Evolutionary conservation across 345 rosid genomes (phyloP).

Genomic region (Populus nigra): DNA sequence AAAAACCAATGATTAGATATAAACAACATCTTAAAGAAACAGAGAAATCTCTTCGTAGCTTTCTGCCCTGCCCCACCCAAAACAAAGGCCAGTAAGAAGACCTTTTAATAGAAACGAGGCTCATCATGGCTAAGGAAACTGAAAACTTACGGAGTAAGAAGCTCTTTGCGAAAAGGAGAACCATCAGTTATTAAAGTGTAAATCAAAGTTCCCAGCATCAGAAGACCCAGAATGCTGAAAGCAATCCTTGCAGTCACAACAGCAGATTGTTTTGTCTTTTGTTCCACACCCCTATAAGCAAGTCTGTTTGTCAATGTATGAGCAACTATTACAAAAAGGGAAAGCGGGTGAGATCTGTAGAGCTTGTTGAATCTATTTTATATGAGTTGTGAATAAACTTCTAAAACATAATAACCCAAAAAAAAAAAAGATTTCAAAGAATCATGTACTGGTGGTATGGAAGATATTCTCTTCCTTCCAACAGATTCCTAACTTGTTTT

Average conservation of each 20-base stretch:
- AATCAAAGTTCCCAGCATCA: constrained; percentile 71
- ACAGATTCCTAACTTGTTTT: not conserved
- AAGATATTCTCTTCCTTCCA: not conserved
- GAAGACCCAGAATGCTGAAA: constrained; percentile 59
- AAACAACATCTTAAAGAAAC: not conserved
- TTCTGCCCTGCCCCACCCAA: not conserved
- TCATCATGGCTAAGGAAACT: not conserved
- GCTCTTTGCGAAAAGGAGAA: constrained; percentile 82
- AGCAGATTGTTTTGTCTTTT: constrained; percentile 41
- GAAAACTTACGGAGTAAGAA: constrained; percentile 68
- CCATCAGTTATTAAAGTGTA: constrained; percentile 70
- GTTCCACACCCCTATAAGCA: constrained; percentile 44
- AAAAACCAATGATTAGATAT: not conserved
- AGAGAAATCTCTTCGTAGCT: not conserved
- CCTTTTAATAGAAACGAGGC: not conserved
- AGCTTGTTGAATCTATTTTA: not conserved
- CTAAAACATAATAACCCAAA: not conserved
- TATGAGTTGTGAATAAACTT: not conserved
- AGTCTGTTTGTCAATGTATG: constrained; percentile 6
- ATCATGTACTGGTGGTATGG: not conserved
- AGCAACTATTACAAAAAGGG: not conserved
- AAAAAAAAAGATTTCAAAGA: not conserved
- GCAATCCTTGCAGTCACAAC: constrained; percentile 53
- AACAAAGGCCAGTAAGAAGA: not conserved
- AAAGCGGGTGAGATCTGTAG: not conserved